These are phyloP conservation scores for Pyrrhoderma lamaoense DNA, from an alignment of 1,284 basidiomycete species.

Conservation along the genomic window DNA sequence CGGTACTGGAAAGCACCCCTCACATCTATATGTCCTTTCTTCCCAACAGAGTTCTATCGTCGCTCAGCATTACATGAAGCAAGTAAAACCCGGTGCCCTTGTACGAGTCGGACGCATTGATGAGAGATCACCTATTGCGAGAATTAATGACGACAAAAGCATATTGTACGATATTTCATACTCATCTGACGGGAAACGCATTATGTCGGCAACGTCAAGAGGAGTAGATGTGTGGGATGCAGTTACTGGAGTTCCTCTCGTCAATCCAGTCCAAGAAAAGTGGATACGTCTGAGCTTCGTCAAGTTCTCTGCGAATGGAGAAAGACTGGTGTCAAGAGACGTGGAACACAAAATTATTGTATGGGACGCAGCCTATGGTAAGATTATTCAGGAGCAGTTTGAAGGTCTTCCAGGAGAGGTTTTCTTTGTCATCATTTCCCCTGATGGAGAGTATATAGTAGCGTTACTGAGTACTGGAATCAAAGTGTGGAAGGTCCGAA, in stretches of 20 bases:
- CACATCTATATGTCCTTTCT: not conserved
- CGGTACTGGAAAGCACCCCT: not conserved
- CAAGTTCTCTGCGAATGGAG: too few species aligned
- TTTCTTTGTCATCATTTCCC: too few species aligned
- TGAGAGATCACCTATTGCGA: not conserved
- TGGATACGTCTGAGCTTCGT: too few species aligned
- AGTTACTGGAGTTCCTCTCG: too few species aligned
- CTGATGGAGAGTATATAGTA: too few species aligned
- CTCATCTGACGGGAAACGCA: not conserved
- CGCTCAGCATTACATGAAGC: not conserved
- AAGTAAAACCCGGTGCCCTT: too few species aligned
- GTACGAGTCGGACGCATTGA: not conserved
- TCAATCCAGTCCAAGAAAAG: too few species aligned
- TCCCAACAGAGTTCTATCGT: not conserved
- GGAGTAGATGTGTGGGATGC: conserved; percentile 18
- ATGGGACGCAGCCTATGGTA: too few species aligned
- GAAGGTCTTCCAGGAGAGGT: too few species aligned
- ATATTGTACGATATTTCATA: not conserved
- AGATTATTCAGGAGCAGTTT: too few species aligned
- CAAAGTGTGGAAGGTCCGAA: not conserved
- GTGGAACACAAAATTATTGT: too few species aligned
- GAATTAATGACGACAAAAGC: not conserved
- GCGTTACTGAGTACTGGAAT: not conserved
- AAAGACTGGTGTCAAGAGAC: too few species aligned
- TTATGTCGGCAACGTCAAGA: not conserved